phyloP scores from a whole-genome alignment of 202 grass and related monocot genomes.

The Digitaria exilis region DNA sequence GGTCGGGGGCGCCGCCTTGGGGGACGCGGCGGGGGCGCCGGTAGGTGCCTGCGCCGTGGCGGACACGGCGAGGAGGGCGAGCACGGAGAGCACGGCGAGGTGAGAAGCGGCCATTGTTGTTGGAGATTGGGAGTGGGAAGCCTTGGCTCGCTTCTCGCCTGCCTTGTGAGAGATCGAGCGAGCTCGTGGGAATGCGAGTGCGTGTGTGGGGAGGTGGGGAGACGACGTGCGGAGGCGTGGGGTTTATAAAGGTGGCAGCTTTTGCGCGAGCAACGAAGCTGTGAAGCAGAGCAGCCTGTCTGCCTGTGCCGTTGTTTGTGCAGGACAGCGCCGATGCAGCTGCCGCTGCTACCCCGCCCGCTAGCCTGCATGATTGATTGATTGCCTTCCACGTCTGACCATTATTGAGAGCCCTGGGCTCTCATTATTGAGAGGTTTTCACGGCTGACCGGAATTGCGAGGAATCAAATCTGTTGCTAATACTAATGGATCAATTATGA shows the following conservation, averaged over 20 bases:
- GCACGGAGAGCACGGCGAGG: conserved; percentile 51
- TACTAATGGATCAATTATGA: background rate
- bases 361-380: conserved; percentile 29
- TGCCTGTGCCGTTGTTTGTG: background rate
- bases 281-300: too few species aligned
- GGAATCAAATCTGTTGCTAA: background rate
- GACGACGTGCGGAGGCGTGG: conserved; percentile 3
- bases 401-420: too few species aligned
- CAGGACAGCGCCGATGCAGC: conserved; percentile 37
- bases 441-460: background rate
- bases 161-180: background rate
- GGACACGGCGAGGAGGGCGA: conserved; percentile 42
- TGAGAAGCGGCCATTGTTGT: conserved; percentile 48
- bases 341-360: background rate
- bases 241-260: conserved; percentile 42
- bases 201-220: background rate
- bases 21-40: conserved; percentile 37
- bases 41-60: conserved; percentile 42
- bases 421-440: conserved; percentile 32
- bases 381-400: background rate
- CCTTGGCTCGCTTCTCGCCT: conserved; percentile 27
- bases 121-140: background rate
- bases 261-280: background rate
- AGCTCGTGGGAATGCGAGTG: background rate
- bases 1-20: conserved; percentile 9